Base-by-base conservation (phyloP, 371 early-diverging fungal genomes). In the Mortierella sp. region DNA sequence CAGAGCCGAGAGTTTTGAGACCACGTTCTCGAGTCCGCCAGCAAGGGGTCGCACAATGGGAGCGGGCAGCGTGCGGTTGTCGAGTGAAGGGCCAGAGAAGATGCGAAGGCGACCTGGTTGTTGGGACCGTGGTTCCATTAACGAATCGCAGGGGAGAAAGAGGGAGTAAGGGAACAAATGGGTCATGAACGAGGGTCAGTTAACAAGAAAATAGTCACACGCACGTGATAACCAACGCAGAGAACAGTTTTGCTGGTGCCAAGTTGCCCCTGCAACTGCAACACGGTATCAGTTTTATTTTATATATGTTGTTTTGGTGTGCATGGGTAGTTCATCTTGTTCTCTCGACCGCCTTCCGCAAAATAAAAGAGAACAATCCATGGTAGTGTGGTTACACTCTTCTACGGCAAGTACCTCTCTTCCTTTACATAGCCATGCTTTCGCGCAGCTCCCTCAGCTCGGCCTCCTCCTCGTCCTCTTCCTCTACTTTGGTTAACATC, bases 381-480 rank as follows among this genome's bases (percentile, higher is more conserved):
- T n/a, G n/a, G n/a, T n/a, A n/a, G n/a, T n/a, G n/a, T n/a, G n/a
- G n/a, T n/a, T n/a, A n/a, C n/a, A n/a, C n/a, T n/a, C n/a, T n/a
- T n/a, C n/a, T n/a, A 19, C 8, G 44, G 19, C 19, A 6, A 15
- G 19, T 4, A 14, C 31, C 9, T 6, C 9, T 27, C 12, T 21
- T 31, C n/a, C 6, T 63, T 75, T 76, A 86, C 75, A 88, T 80
- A 19, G 93, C 92, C 93, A 95, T 95, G 63, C 86, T 86, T 39
- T 93, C 92, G 59, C 87, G 84, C 56, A 95, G 78, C 53, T 89
- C 91, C 57, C 86, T 87, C 63, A 95, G 85, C 71, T 94, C 96
- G n/a, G 89, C 94, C 51, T 95, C 96, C 60, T 94, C 94, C 66
- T 94, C 94, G 62, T 91, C 92, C 42, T 79, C 83, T 37, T 86